Conservation (phyloP, 2,329 filamentous ascomycete genomes). For the Saccharata proteae region DNA sequence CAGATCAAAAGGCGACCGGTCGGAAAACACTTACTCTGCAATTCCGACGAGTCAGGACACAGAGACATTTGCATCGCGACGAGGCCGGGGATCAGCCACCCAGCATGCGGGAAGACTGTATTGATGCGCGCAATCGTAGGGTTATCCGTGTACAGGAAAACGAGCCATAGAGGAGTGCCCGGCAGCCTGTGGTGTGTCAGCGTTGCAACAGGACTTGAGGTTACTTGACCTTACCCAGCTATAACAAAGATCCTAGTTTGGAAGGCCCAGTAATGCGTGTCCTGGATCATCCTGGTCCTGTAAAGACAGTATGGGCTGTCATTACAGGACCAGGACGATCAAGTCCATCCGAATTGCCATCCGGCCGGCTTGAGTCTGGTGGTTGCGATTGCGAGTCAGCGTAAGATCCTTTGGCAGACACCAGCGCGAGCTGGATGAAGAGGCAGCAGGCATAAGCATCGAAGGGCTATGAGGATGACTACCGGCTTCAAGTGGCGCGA, state of each 20-base stretch:
- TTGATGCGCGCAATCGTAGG: constrained; percentile 42
- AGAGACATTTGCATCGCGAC: constrained; percentile 67
- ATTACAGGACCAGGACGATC: constrained; percentile 50
- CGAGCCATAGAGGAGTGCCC: constrained; percentile 55
- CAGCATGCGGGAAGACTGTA: constrained; percentile 44
- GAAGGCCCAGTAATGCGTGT: constrained; percentile 54
- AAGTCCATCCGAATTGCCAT: too few species aligned
- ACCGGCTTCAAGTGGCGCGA: too few species aligned
- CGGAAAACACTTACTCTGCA: constrained; percentile 44
- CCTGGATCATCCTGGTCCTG: constrained; percentile 47
- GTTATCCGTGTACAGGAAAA: constrained; percentile 41
- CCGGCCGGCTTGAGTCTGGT: too few species aligned
- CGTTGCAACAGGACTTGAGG: constrained; percentile 2
- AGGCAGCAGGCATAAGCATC: too few species aligned
- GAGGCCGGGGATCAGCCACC: too few species aligned
- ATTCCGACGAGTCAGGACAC: constrained; percentile 71
- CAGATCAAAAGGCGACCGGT: constrained; percentile 8
- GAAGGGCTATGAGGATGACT: too few species aligned
- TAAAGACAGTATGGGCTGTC: constrained; percentile 51
- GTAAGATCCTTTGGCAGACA: too few species aligned
- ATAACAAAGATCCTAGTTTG: constrained; percentile 46
- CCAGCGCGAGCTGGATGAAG: too few species aligned
- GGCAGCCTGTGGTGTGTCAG: constrained; percentile 37
- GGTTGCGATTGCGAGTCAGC: too few species aligned
- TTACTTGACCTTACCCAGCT: constrained; percentile 22